Evolutionary conservation across 306 rosid species (phyloP), one percentile per base, ranked within the genome.

Genomic region (Citrullus colocynthis): DNA sequence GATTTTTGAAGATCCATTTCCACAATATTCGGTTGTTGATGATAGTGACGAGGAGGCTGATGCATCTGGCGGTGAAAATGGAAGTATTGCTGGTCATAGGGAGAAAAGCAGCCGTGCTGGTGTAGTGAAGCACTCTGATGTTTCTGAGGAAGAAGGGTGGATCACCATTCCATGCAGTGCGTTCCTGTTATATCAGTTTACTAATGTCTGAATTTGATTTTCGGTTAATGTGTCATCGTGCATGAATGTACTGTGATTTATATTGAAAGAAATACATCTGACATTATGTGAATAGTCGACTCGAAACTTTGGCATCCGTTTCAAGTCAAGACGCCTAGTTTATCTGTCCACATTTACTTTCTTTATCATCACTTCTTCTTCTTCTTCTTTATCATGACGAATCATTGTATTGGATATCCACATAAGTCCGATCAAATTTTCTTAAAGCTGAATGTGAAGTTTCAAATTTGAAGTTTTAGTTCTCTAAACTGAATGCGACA

Each of bases 111-210:
- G 83, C 24, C 74, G 82, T 57, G 36, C 88, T 24, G 9, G 57
- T 60, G 48, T 81, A 18, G 90, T 83, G 61, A 89, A 89, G 86
- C 99, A 95, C 76, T 18, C 83, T 9, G 97, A 92, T 69, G 97
- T 95, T 74, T 82, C 88, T 18, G 93, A 84, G 77, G 91, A 89
- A 67, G 97, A 95, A 88, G 99, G 99, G 84, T 92, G 93, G 89
- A 88, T 92, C 48, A 84, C 85, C 48, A 88, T 95, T 81, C 93
- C 97, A 51, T 87, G 83, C 78, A 83, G 99, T 95, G 85, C 75
- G 95, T 69, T 20, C 82, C 78, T 72, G 24, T 30, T n/a, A 24
- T 59, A 78, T 62, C 45, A 18, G 36, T 20, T 34, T 30, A 42
- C 49, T 24, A 61, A 34, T 36, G 13, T 49, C 20, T 28, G 34